phyloP scores from a whole-genome alignment of 495 filamentous ascomycete species.

The Aspergillus ellipticus region DNA sequence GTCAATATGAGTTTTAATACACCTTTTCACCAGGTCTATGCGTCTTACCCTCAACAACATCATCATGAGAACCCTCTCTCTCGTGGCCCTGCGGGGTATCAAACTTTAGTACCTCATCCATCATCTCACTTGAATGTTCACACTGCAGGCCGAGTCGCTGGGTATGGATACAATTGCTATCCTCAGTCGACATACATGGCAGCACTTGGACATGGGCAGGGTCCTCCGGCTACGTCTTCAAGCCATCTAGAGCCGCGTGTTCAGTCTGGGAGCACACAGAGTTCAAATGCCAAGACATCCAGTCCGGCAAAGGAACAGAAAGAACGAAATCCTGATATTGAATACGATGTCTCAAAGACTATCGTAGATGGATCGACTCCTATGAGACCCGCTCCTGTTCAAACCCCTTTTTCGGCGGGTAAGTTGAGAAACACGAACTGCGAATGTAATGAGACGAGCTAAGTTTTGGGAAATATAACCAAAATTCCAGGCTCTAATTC shows the following conservation, averaged over 20 bases:
- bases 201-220: conserved; percentile 17
- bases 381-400: conserved; percentile 18
- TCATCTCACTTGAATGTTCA: conserved; percentile 15
- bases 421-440: conserved; percentile 5
- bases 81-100: conserved; percentile 29
- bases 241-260: conserved; percentile 8
- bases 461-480: conserved; percentile 3
- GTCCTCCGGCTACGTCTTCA: conserved; percentile 2
- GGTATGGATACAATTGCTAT: conserved; percentile 29
- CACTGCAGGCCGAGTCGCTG: conserved; percentile 20
- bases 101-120: conserved; percentile 22
- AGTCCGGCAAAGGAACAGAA: conserved; percentile 19
- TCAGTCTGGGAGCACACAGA: conserved; percentile 4
- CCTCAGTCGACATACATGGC: conserved; percentile 20
- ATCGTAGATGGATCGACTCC: conserved; percentile 45
- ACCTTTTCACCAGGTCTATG: conserved; percentile 27
- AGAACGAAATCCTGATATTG: conserved; percentile 12
- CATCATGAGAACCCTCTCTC: conserved; percentile 21
- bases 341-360: conserved; percentile 40
- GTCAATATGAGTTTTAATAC: conserved; percentile 25
- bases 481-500: conserved; percentile 16
- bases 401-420: conserved; percentile 21
- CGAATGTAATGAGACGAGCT: not conserved
- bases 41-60: conserved; percentile 26
- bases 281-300: not conserved